Conservation (phyloP, 1,284 basidiomycete species). For the Serendipita sp. region DNA sequence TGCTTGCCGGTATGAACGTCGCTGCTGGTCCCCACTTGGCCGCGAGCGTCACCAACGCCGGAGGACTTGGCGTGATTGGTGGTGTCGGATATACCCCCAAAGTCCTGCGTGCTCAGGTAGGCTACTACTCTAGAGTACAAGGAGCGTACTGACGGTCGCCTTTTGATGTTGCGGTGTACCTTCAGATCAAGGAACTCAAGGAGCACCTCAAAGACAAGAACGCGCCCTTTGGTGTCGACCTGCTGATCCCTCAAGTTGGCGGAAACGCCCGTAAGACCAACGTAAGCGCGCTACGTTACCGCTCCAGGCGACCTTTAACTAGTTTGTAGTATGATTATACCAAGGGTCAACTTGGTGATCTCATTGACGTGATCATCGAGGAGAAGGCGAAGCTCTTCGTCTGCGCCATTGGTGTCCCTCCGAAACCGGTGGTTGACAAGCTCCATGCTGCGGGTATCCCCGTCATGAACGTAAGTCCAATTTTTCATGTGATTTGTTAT, state of each 20-base stretch:
- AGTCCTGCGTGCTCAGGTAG: conserved; percentile 53
- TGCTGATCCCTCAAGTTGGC: conserved; percentile 71
- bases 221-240: conserved; percentile 75
- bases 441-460: conserved; percentile 69
- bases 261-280: conserved; percentile 76
- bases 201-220: conserved; percentile 50
- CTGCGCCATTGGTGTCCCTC: conserved; percentile 74
- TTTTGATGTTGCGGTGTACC: conserved; percentile 6
- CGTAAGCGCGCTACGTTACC: conserved; percentile 27
- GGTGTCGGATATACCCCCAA: conserved; percentile 72
- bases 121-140: not conserved
- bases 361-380: conserved; percentile 78
- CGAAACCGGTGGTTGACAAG: conserved; percentile 58
- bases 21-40: conserved; percentile 68
- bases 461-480: conserved; percentile 62
- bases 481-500: not conserved
- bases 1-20: conserved; percentile 84
- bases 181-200: conserved; percentile 62
- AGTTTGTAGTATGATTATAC: conserved; percentile 56
- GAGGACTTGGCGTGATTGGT: conserved; percentile 78
- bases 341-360: conserved; percentile 61
- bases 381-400: conserved; percentile 74
- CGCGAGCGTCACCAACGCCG: conserved; percentile 77
- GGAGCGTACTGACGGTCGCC: conserved; percentile 11
- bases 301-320: conserved; percentile 15